phyloP scores from a whole-genome alignment of 2,329 filamentous ascomycete genomes.

The Neofusicoccum umdonicola region DNA sequence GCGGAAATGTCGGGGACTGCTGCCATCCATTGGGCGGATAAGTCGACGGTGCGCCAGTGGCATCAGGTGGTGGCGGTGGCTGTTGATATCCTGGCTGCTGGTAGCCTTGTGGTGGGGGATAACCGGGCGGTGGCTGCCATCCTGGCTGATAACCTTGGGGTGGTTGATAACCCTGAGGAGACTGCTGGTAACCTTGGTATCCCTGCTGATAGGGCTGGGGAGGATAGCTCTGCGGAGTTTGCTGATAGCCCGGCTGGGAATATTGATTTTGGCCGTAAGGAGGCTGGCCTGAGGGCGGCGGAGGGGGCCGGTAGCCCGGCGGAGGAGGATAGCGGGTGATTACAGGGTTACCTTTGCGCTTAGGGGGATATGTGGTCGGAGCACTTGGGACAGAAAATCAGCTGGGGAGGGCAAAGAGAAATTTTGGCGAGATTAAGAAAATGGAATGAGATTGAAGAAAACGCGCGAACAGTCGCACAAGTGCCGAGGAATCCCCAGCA shows the following conservation, averaged over 20 bases:
- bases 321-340: slow-evolving; percentile 52
- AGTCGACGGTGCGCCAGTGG: background rate
- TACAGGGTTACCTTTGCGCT: slow-evolving; percentile 48
- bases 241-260: slow-evolving; percentile 23
- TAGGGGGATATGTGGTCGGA: slow-evolving; percentile 32
- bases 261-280: slow-evolving; percentile 22
- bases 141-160: slow-evolving; percentile 21
- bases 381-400: slow-evolving; percentile 13
- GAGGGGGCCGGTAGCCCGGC: slow-evolving; percentile 43
- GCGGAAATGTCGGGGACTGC: slow-evolving; percentile 5
- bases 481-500: background rate
- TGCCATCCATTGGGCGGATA: slow-evolving; percentile 13
- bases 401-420: background rate
- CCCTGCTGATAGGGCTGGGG: slow-evolving; percentile 22
- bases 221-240: slow-evolving; percentile 26
- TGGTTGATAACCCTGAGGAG: slow-evolving; percentile 23
- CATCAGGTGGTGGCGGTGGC: slow-evolving; percentile 8
- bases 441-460: background rate
- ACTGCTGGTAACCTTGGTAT: slow-evolving; percentile 26
- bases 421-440: slow-evolving; percentile 3
- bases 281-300: slow-evolving; percentile 16
- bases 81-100: slow-evolving; percentile 28
- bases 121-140: slow-evolving; percentile 6
- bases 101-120: slow-evolving; percentile 23
- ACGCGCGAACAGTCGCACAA: slow-evolving; percentile 6